Base-by-base conservation (phyloP, 768 basidiomycete species). In the Rhodotorula diobovata region DNA sequence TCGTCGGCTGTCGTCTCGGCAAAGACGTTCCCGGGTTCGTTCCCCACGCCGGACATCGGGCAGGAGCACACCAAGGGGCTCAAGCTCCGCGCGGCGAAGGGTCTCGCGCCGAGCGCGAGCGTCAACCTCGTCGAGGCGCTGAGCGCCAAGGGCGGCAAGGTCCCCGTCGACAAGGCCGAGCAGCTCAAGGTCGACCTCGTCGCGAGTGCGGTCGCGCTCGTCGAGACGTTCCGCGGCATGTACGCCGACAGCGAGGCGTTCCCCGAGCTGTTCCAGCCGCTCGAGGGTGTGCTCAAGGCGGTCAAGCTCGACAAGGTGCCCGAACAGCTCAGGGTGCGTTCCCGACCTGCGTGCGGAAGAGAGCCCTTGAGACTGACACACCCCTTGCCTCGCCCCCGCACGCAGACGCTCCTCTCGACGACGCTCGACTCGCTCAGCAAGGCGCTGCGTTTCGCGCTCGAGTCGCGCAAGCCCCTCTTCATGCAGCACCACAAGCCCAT, bases 401-500 rank as follows among this genome's bases (percentile, higher is more conserved):
- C 11, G 21, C 58, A 70, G 68, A 25, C 32, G 48, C 25, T 61
- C 30, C n/a, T 78, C 32, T 28, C 50, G 10, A 5, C 53, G 18
- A 71, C 73, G 6, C 46, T 39, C 32, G 46, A 51, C 23, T 55
- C 72, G 34, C 37, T 77, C 25, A 7, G 45, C 16, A 69, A 71
- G 20, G 61, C 75, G n/a, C 58, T 78, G 67, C 72, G 68, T 21
- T 53, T 75, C 34, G 58, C 74, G 10, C 50, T 54, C 39, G 57
- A 66, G 18, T 48, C 86, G 1, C 89, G 96, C 48, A 85, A 82
- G 63, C 92, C 96, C 1, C 87, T 99, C 39, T 82, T 81, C 5
- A 85, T 98, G 32, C 96, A 99, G 82, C 85, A 89, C 6, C 95
- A 98, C 83, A 96, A 94, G 80, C 91, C 93, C 0, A 95, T 98